A percentile compares a stretch with the other conserved stretches of the same genome.
These are phyloP conservation scores for Tephrocybe sp. DNA, from an alignment of 768 basidiomycete genomes.

Conservation along the genomic window DNA sequence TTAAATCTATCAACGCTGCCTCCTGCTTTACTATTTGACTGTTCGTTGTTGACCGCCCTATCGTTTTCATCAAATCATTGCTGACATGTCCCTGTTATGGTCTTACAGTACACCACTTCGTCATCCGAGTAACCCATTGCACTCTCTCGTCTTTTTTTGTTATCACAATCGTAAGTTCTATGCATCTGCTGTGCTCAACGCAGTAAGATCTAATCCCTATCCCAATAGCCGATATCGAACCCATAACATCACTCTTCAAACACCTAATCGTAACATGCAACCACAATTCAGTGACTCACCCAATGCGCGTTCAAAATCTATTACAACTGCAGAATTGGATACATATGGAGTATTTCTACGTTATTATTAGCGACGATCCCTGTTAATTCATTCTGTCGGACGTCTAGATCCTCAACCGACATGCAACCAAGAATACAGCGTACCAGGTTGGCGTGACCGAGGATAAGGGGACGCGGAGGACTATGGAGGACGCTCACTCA, in stretches of 20 bases:
- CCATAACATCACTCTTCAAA: constrained; percentile 3
- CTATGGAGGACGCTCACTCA: constrained; percentile 98
- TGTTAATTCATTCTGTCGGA: background rate
- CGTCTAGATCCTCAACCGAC: constrained; percentile 68
- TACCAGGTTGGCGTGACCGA: constrained; percentile 77
- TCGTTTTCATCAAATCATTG: background rate
- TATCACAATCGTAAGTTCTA: background rate
- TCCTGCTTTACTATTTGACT: too few species aligned
- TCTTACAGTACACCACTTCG: background rate
- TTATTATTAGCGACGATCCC: background rate
- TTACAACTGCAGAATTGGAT: constrained; percentile 75
- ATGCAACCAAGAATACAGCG: constrained; percentile 62
- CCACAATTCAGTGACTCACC: constrained; percentile 57
- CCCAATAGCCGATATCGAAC: background rate
- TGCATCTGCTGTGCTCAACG: background rate
- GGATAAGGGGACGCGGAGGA: constrained; percentile 86
- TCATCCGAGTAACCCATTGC: background rate
- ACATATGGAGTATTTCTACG: constrained; percentile 67
- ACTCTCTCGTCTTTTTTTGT: background rate
- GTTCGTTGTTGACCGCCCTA: too few species aligned
- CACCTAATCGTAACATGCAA: constrained; percentile 26
- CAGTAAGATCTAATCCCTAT: background rate
- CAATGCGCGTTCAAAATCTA: constrained; percentile 80
- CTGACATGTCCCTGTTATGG: background rate
- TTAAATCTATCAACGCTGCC: too few species aligned